phyloP scores from a whole-genome alignment of 495 filamentous ascomycete genomes.

The Hypoxylon fuscum region DNA sequence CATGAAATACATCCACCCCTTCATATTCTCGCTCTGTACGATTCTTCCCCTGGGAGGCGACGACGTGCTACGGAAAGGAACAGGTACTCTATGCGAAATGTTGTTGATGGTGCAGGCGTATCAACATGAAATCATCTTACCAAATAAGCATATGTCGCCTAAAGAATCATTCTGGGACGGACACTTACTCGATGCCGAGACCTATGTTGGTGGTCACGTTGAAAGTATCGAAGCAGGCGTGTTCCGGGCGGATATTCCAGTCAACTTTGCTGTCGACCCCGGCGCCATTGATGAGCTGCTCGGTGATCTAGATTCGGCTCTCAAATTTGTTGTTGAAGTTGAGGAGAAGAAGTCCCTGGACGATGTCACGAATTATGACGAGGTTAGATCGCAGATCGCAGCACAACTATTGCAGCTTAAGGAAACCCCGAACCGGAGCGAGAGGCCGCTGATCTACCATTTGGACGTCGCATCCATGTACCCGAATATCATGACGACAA shows the following conservation, averaged over 20 bases:
- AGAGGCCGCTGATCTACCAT: slow-evolving; percentile 95
- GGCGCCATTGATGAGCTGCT: slow-evolving; percentile 89
- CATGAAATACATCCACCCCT: slow-evolving; percentile 99
- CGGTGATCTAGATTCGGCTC: slow-evolving; percentile 84
- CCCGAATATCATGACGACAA: slow-evolving; percentile 99
- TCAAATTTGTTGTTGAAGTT: slow-evolving; percentile 90
- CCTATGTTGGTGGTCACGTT: slow-evolving; percentile 97
- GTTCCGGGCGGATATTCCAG: slow-evolving; percentile 94
- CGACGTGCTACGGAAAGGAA: slow-evolving; percentile 92
- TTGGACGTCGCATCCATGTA: slow-evolving; percentile 99
- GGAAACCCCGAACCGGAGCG: slow-evolving; percentile 78
- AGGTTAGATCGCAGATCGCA: slow-evolving; percentile 85
- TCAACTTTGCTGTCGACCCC: slow-evolving; percentile 88
- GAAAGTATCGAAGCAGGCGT: slow-evolving; percentile 99
- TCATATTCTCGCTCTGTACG: slow-evolving; percentile 98
- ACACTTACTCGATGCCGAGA: slow-evolving; percentile 94
- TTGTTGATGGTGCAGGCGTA: slow-evolving; percentile 98
- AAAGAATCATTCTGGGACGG: slow-evolving; percentile 97
- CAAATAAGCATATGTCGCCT: slow-evolving; percentile 93
- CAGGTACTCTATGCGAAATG: slow-evolving; percentile 98
- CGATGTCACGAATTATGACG: slow-evolving; percentile 91
- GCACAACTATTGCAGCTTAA: slow-evolving; percentile 77
- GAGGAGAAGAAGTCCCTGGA: slow-evolving; percentile 95
- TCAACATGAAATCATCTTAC: slow-evolving; percentile 86
- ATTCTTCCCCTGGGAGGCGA: slow-evolving; percentile 94